Percentiles rank a stretch among this genome's conserved stretches.
phyloP scores from a whole-genome alignment of 495 filamentous ascomycete genomes.

The Sabuloglossum arenarium region DNA sequence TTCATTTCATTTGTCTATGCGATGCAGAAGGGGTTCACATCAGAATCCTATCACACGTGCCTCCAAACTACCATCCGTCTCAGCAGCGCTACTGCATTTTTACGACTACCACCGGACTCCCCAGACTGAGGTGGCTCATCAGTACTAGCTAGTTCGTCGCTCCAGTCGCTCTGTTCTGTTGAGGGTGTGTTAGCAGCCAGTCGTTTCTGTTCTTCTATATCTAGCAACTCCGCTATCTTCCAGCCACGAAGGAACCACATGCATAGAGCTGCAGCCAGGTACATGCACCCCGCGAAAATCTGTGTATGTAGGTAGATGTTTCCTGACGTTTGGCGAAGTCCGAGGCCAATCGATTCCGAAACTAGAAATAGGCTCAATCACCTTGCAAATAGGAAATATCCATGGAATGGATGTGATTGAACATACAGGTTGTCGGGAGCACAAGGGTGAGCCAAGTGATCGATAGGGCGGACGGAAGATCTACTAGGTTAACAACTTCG shows the following conservation, averaged over 20 bases:
- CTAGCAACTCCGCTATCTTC: not conserved
- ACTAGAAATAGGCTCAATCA: conserved; percentile 15
- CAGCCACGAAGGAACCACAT: conserved; percentile 28
- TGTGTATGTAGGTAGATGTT: conserved; percentile 39
- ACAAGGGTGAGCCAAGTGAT: conserved; percentile 61
- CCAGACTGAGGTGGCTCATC: not conserved
- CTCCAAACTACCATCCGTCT: not conserved
- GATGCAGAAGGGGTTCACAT: not conserved
- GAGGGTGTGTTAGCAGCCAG: not conserved
- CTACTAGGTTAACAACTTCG: conserved; percentile 53
- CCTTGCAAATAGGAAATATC: not conserved
- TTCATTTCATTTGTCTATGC: not conserved
- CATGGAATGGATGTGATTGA: not conserved
- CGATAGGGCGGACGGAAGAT: conserved; percentile 49
- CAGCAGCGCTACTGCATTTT: not conserved
- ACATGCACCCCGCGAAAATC: conserved; percentile 45
- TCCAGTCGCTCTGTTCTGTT: not conserved
- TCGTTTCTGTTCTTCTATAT: not conserved
- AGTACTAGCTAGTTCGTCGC: not conserved
- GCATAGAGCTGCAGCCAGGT: conserved; percentile 34
- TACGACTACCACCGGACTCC: not conserved
- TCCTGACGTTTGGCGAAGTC: conserved; percentile 29
- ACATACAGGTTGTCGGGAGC: conserved; percentile 40
- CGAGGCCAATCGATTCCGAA: conserved; percentile 54
- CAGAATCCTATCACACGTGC: not conserved